Base-by-base conservation (phyloP, 306 rosid genomes). In the Quercus berberidifolia region DNA sequence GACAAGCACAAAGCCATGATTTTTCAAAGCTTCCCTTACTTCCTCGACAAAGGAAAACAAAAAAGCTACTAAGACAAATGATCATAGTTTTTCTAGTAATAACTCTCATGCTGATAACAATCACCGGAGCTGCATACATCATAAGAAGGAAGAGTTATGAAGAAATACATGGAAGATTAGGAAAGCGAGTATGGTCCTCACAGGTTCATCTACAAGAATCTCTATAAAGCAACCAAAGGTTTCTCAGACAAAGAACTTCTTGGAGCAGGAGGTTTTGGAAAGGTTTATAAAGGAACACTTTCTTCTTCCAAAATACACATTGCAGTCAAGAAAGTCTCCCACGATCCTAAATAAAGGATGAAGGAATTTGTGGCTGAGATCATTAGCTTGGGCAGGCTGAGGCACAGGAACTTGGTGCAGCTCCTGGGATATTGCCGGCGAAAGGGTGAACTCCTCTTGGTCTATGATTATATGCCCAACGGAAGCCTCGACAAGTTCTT, bases 241-340 rank as follows among this genome's bases (percentile, higher is more conserved):
- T 87, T 87, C 11, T 76, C 11, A 31, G 76, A 86, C 20, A 74
- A n/a, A 5, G 65, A 81, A 31, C 60, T 83, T 26, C 38, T 87
- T 55, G 86, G 90, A 3, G 18, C 6, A 6, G 90, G 90, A 15
- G 90, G 87, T 21, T 81, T 87, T 54, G 90, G 90, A 4, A 25
- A 71, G 43, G 90, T 86, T 18, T 83, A 83, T 38, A 80, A 55
- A 81, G 90, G 90, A 35, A 41, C 30, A 3, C 30, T 86, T 10
- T 78, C 80, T 11, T 26, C 54, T 3, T 71, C 84, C 12, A 72
- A 78, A 4, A 41, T 12, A 1, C 77, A 83, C 13, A 70, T 86
- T 2, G 87, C 84, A 3, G 90, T 86, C n/a, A 83, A 86, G 77
- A 78, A 41, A 38, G 72, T 83, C 11, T 81, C 84, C 1, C 90